Evolutionary conservation across 345 rosid species (phyloP).

Genomic region (Boechera retrofracta): DNA sequence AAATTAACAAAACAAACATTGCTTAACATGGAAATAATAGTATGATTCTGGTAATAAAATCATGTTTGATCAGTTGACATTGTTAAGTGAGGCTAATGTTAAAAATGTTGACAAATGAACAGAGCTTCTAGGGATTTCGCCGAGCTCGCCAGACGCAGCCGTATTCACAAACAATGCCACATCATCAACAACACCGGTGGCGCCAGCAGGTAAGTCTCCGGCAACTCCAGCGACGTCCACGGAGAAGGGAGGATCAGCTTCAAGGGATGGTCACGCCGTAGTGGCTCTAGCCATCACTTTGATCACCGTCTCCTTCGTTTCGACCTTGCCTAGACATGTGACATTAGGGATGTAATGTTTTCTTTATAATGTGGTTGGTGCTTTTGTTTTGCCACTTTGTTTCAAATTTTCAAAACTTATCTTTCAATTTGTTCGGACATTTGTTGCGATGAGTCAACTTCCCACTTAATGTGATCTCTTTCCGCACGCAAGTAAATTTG

Average conservation of each 20-base stretch:
- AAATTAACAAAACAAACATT: not conserved
- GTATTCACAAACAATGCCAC: constrained; percentile 55
- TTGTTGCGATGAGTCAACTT: constrained; percentile 32
- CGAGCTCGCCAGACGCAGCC: constrained; percentile 81
- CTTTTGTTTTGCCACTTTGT: constrained; percentile 22
- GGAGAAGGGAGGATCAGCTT: constrained; percentile 34
- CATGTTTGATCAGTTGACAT: not conserved
- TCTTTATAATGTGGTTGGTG: constrained; percentile 25
- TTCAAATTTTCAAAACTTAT: constrained; percentile 16
- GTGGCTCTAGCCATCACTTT: constrained; percentile 32
- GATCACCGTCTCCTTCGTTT: constrained; percentile 43
- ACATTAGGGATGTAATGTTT: constrained; percentile 26
- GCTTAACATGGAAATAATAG: not conserved
- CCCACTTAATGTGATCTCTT: not conserved
- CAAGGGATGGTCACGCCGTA: constrained; percentile 30
- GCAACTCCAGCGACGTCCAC: constrained; percentile 30
- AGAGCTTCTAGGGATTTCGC: constrained; percentile 81
- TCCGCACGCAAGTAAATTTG: not conserved
- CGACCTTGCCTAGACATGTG: constrained; percentile 32
- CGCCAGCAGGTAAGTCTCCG: constrained; percentile 39
- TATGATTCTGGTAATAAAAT: not conserved
- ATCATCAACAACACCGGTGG: constrained; percentile 36
- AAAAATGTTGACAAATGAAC: constrained; percentile 37
- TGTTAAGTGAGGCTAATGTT: constrained; percentile 18
- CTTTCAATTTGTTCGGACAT: constrained; percentile 20